These are phyloP conservation scores for Paracamarosporium sp. DNA, from an alignment of 2,329 filamentous ascomycete species.

Conservation along the genomic window DNA sequence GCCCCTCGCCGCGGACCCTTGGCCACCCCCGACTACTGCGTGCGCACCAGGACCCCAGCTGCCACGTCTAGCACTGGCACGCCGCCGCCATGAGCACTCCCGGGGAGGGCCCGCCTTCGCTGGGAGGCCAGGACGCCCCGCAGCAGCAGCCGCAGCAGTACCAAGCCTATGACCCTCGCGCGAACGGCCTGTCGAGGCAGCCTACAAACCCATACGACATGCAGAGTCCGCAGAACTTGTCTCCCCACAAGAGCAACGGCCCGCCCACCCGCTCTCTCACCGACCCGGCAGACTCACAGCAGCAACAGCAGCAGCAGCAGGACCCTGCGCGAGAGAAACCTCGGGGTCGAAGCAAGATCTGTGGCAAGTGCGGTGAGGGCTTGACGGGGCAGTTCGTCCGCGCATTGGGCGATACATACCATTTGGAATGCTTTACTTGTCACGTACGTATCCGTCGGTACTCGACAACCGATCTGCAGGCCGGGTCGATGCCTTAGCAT, in stretches of 20 bases:
- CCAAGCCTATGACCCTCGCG: slow-evolving; percentile 36
- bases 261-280: slow-evolving; percentile 34
- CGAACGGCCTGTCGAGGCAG: slow-evolving; percentile 38
- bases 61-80: slow-evolving; percentile 29
- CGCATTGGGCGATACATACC: slow-evolving; percentile 90
- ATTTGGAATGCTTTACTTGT: slow-evolving; percentile 98
- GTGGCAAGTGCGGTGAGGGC: slow-evolving; percentile 86
- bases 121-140: slow-evolving; percentile 37
- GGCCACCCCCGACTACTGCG: slow-evolving; percentile 1
- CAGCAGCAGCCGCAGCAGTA: slow-evolving; percentile 22
- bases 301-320: too few species aligned
- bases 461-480: background rate
- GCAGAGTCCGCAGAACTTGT: slow-evolving; percentile 28
- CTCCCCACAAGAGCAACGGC: slow-evolving; percentile 30
- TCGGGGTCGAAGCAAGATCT: slow-evolving; percentile 49
- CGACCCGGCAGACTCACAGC: slow-evolving; percentile 31
- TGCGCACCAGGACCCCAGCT: slow-evolving; percentile 1
- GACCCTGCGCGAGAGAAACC: slow-evolving; percentile 31
- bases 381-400: slow-evolving; percentile 96
- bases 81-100: slow-evolving; percentile 40
- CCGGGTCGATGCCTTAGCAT: background rate
- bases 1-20: slow-evolving; percentile 14
- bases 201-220: slow-evolving; percentile 38
- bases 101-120: slow-evolving; percentile 43
- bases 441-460: slow-evolving; percentile 64